Base-by-base conservation (phyloP, 2,329 filamentous ascomycete species). In the Diaporthe vaccinii region DNA sequence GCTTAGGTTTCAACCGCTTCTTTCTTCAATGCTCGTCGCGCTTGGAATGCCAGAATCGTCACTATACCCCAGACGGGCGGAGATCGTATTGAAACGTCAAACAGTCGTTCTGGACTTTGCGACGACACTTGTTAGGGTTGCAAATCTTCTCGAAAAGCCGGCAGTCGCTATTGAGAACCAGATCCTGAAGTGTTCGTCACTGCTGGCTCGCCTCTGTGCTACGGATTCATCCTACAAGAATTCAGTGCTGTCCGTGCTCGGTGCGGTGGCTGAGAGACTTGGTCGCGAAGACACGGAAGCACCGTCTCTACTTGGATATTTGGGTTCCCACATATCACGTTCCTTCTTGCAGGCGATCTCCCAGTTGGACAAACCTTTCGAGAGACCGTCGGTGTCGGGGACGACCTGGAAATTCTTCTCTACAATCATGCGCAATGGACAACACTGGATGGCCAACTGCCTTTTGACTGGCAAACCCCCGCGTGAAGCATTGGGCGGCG, bases 371-470 rank as follows among this genome's bases (percentile, higher is more conserved):
- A 92, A 91, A 78, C 95, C 96, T 4, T 90, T 97, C 74, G 87
- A 90, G 71, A 88, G 95, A 78, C 84, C 89, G 2, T 83, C 87
- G 8, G 90, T 95, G 72, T 91, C 93, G 55, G 89, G 91, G 57
- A 87, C 89, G 10, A 93, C 95, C 28, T 99, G 96, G 97, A 91
- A 91, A 74, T 92, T 99, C 80, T 91, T 98, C 72, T 94, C 96
- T 3, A 92, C 93, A 4, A 93, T 98, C 62, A 91, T 99, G 76
- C 93, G 94, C 78, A 96, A 95, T 82, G 93, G 95, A 77, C 97
- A 99, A 82, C 96, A 98, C 81, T 98, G 96, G 94, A 94, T 99
- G 86, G 95, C 96, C 0, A 95, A 98, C 77, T 98, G 96, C 81
- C 88, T 99, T 12, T 91, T 98, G 53, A 98, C 95, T 9, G 97